Percentiles rank a stretch among this genome's conserved stretches.
These are phyloP conservation scores for Xerocomellus dryophilus DNA, from an alignment of 768 basidiomycete species.

Conservation along the genomic window DNA sequence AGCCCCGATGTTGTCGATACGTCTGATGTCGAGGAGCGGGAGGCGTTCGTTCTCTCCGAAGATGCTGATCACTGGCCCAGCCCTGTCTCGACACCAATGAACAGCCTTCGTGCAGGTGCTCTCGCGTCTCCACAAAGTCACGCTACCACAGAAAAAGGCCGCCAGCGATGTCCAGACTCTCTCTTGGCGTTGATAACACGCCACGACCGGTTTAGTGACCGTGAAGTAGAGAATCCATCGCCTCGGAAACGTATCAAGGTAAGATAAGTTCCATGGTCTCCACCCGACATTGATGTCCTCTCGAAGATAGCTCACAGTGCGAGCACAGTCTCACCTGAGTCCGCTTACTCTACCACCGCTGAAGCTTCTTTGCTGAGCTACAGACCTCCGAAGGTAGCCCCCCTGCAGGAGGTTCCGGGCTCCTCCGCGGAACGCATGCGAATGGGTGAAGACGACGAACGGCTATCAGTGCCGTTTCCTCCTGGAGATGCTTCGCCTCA, in stretches of 20 bases:
- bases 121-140: conserved; percentile 1
- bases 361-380: background rate
- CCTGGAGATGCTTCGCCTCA: background rate
- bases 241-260: conserved; percentile 42
- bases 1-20: conserved; percentile 52
- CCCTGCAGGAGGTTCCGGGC: background rate
- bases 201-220: conserved; percentile 2
- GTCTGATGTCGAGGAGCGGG: conserved; percentile 61
- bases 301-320: conserved; percentile 20
- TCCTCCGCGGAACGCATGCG: background rate
- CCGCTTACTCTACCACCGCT: background rate
- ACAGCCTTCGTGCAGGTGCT: background rate
- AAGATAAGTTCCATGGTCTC: background rate
- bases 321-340: background rate
- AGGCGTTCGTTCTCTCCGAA: conserved; percentile 34
- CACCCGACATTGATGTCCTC: conserved; percentile 10
- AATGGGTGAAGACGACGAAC: background rate
- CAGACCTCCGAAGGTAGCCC: background rate
- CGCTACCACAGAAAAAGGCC: background rate
- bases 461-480: background rate
- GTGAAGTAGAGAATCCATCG: conserved; percentile 17
- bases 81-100: background rate
- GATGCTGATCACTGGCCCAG: background rate
- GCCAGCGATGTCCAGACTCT: background rate
- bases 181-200: background rate